Conservation (phyloP, 805 yeast genomes). For the Starmera dryadoides region DNA sequence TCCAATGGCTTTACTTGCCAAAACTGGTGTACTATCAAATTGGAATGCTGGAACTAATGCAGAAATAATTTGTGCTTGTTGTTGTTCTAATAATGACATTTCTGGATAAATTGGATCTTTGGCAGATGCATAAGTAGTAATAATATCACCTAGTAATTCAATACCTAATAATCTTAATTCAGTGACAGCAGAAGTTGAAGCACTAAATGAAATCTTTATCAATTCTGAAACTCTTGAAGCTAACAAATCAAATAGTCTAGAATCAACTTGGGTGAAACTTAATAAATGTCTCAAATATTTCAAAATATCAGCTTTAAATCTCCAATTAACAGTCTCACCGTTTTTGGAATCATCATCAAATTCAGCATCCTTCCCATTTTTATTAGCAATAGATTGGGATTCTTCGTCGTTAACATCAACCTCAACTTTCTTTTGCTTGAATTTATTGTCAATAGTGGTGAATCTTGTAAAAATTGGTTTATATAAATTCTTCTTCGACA, state of each 20-base stretch:
- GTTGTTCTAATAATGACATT: conserved; percentile 74
- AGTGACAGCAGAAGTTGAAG: conserved; percentile 66
- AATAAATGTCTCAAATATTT: conserved; percentile 38
- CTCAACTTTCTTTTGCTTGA: conserved; percentile 22
- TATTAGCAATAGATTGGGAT: conserved; percentile 34
- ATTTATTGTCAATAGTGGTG: conserved; percentile 31
- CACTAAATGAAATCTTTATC: conserved; percentile 70
- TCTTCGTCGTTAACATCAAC: conserved; percentile 39
- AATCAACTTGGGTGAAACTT: conserved; percentile 29
- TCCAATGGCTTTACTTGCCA: conserved; percentile 70
- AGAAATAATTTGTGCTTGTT: conserved; percentile 88
- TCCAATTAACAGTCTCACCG: conserved; percentile 53
- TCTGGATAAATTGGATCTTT: conserved; percentile 70
- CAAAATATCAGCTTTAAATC: conserved; percentile 39
- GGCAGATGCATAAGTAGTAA: conserved; percentile 51
- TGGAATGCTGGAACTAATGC: conserved; percentile 85
- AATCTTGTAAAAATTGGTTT: conserved; percentile 34
- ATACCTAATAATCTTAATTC: conserved; percentile 60
- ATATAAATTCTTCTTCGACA: conserved; percentile 35
- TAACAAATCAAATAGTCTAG: conserved; percentile 31
- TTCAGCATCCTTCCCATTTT: conserved; percentile 7
- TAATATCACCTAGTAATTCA: conserved; percentile 52
- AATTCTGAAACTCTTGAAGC: conserved; percentile 50
- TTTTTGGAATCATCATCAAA: conserved; percentile 10
- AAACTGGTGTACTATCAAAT: conserved; percentile 60